Evolutionary conservation across 805 yeast species (phyloP).

Genomic region (Monosporozyma siamensis): DNA sequence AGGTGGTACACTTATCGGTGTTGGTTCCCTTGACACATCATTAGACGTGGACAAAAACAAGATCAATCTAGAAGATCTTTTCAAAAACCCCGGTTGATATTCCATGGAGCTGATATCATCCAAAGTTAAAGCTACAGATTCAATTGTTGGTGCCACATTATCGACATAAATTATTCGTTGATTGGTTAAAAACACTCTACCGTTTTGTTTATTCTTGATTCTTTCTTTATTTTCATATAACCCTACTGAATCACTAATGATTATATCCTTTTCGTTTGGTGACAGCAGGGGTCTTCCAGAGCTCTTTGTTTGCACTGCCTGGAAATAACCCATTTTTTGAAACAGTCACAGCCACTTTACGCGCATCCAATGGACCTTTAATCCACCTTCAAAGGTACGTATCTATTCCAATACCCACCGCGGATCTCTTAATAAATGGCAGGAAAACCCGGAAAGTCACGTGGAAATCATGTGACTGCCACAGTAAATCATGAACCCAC

Average conservation of each 20-base stretch:
- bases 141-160: slow-evolving; percentile 31
- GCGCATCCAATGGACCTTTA: no score
- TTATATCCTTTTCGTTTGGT: slow-evolving; percentile 42
- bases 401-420: no score
- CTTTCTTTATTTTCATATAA: slow-evolving; percentile 70
- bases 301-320: slow-evolving; percentile 30
- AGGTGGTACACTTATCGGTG: no score
- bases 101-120: slow-evolving; percentile 34
- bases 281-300: slow-evolving; percentile 34
- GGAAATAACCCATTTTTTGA: slow-evolving; percentile 28
- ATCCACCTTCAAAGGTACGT: no score
- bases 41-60: slow-evolving; percentile 22
- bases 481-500: no score
- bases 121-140: slow-evolving; percentile 42
- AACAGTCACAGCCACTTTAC: no score
- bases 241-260: slow-evolving; percentile 52
- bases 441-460: no score
- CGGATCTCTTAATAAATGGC: no score
- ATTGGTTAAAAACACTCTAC: slow-evolving; percentile 70
- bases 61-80: slow-evolving; percentile 71
- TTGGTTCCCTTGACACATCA: no score
- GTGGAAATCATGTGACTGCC: no score
- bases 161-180: slow-evolving; percentile 68
- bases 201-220: slow-evolving; percentile 55
- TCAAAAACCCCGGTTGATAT: slow-evolving; percentile 48